Base-by-base conservation (phyloP, 345 rosid genomes). In the Microcos paniculata region DNA sequence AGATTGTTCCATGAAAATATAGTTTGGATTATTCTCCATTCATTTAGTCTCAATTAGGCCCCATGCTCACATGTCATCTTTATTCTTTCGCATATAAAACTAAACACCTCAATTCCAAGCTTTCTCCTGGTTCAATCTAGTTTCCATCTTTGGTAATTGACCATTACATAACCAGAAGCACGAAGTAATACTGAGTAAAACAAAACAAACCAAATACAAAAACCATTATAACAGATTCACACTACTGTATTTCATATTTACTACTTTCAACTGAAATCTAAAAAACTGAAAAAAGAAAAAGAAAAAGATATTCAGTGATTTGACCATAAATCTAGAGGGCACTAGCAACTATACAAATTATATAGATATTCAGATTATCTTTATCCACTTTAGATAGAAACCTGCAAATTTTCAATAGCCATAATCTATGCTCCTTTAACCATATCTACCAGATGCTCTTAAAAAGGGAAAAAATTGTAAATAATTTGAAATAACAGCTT, bases 1-100 rank as follows among this genome's bases (percentile, higher is more conserved):
- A 38, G 90, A 74, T 30, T 80, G 83, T 31, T 91, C 94, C 90
- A 85, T 88, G 59, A 49, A 49, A 49, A 18, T 30, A 11, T 30
- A 30, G 58, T 49, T 49, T 49, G 58, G 72, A 49, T 49, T 69
- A 16, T 48, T 49, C 72, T 69, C 72, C 43, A 49, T 69, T 69
- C 58, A 69, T 49, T 49, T 30, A 49, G 28, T 69, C 64, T 70
- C 53, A 70, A 75, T 62, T 53, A 46, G 59, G 62, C 49, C 48
- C 62, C n/a, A 31, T 59, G 12, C 18, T 68, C 46, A 45, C 42
- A 45, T 45, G 68, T 13, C 40, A 46, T n/a, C n/a, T n/a, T n/a
- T n/a, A n/a, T n/a, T 13, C 43, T 19, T n/a, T 52, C 49, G 12
- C 16, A 63, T 18, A 78, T 31, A 75, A 78, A 76, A 59, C n/a